Base-by-base conservation (phyloP, 1,139 yeast genomes). In the Candida sp. region DNA sequence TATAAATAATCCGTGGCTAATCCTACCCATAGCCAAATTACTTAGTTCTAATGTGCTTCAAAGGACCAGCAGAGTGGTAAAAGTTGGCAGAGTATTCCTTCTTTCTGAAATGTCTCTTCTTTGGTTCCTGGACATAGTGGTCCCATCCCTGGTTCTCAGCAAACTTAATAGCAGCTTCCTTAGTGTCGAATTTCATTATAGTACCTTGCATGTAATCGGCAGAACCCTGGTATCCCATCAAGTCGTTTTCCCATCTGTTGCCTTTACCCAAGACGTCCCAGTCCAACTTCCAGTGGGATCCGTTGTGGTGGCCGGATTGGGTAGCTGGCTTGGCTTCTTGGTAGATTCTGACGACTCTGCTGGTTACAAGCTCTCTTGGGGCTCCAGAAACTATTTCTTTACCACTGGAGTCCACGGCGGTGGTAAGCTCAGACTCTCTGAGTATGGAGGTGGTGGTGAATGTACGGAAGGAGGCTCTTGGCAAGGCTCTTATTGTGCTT, bases 131-230 rank as follows among this genome's bases (percentile, higher is more conserved):
- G 53, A 90, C 83, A 63, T 86, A 88, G 64, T 85, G 89, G 60
- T 86, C 88, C 94, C 96, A 90, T 44, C 96, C 90, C 68, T 90
- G 96, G 55, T 90, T 87, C 59, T 85, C 83, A 17, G 96, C 96
- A 69, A 90, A 90, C 54, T 81, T 80, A 52, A 89, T 75, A 35
- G 97, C 97, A 34, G 90, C 83, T 47, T 90, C 96, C 71, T 84
- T 86, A 49, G 85, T 77, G 62, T 85, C 88, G 65, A 90, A 90
- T 67, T 85, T 85, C 78, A 90, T 72, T 63, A 80, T 81, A n/a
- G 94, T 86, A 28, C 89, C 92, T 74, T 90, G 96, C 96, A 90
- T 87, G 70, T 84, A 86, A 69, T 90, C 97, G 32, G 90, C 84
- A 43, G 90, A 77, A 35, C 90, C 83, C 62, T 90, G 93, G 77